Percentiles rank a stretch among this genome's conserved stretches.
phyloP scores from a whole-genome alignment of 2,329 filamentous ascomycete species.

The Xylariales sp. region DNA sequence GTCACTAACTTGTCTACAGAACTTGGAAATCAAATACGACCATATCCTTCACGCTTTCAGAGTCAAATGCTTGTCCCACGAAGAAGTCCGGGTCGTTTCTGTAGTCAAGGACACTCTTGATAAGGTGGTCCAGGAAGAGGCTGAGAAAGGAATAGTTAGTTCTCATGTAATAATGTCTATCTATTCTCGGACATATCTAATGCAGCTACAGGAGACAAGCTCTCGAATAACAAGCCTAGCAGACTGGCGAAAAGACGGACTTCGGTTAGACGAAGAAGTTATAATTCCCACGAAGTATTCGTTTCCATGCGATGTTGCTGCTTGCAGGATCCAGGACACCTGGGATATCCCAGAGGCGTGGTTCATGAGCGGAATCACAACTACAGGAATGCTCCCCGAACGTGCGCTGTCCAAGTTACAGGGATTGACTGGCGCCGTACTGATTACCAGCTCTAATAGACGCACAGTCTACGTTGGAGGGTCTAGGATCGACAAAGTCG shows the following conservation, averaged over 20 bases:
- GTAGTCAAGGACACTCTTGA: constrained; percentile 26
- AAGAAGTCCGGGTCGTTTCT: constrained; percentile 26
- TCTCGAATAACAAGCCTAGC: constrained; percentile 18
- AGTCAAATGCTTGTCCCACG: constrained; percentile 29
- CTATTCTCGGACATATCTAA: background rate
- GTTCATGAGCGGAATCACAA: constrained; percentile 13
- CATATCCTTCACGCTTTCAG: constrained; percentile 22
- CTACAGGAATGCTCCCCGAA: constrained; percentile 25
- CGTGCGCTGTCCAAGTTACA: constrained; percentile 34
- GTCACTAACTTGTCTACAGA: constrained; percentile 27
- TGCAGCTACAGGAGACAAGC: constrained; percentile 11
- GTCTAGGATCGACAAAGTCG: constrained; percentile 18
- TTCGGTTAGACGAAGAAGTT: background rate
- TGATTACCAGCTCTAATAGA: constrained; percentile 33
- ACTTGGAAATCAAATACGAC: constrained; percentile 36
- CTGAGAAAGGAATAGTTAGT: constrained; percentile 25
- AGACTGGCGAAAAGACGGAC: constrained; percentile 24
- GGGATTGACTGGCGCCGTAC: constrained; percentile 32
- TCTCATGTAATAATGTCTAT: background rate
- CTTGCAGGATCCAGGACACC: constrained; percentile 12
- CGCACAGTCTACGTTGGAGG: constrained; percentile 41
- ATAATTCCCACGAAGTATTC: constrained; percentile 24
- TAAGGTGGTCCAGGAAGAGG: constrained; percentile 24
- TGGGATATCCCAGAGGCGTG: constrained; percentile 37
- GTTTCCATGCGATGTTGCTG: constrained; percentile 38